These are phyloP conservation scores for Chaetomiaceae sp. DNA, from an alignment of 2,329 filamentous ascomycete genomes.

Conservation along the genomic window DNA sequence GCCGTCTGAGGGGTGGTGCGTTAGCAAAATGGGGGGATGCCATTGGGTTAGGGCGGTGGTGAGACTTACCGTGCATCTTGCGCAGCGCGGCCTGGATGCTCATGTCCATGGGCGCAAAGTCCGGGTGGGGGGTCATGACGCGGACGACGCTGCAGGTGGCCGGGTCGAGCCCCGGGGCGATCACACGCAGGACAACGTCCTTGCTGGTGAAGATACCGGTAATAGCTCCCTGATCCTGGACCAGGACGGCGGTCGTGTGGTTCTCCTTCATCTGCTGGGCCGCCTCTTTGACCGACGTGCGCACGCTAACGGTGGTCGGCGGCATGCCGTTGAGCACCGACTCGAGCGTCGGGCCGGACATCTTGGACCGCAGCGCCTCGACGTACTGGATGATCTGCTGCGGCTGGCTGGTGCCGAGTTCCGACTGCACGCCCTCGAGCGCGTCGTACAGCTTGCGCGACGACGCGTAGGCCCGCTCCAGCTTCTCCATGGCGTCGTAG, in stretches of 20 bases:
- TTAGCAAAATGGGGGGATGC: no score
- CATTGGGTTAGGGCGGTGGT: neutral
- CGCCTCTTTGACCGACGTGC: constrained; percentile 94
- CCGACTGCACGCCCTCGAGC: constrained; percentile 93
- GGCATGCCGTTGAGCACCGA: constrained; percentile 87
- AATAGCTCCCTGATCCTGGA: constrained; percentile 94
- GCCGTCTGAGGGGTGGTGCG: constrained; percentile 58
- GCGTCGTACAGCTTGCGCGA: constrained; percentile 98
- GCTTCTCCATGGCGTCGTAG: constrained; percentile 99
- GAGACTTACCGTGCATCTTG: constrained; percentile 89
- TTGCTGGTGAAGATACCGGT: constrained; percentile 99
- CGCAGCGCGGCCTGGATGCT: constrained; percentile 94
- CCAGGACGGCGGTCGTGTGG: constrained; percentile 91
- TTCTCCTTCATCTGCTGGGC: constrained; percentile 97
- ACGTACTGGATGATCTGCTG: constrained; percentile 99
- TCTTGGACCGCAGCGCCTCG: constrained; percentile 87
- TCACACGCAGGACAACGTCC: constrained; percentile 95
- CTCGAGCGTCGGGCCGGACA: constrained; percentile 96
- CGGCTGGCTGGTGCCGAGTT: constrained; percentile 89
- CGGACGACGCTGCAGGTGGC: constrained; percentile 93
- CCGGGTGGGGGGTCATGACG: constrained; percentile 98
- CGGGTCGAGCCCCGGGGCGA: constrained; percentile 91
- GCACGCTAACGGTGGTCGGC: constrained; percentile 88
- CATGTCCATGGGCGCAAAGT: constrained; percentile 99
- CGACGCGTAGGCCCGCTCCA: constrained; percentile 94